Evolutionary conservation across 768 basidiomycete species (phyloP).

Genomic region (Coprinopsis cinerea): DNA sequence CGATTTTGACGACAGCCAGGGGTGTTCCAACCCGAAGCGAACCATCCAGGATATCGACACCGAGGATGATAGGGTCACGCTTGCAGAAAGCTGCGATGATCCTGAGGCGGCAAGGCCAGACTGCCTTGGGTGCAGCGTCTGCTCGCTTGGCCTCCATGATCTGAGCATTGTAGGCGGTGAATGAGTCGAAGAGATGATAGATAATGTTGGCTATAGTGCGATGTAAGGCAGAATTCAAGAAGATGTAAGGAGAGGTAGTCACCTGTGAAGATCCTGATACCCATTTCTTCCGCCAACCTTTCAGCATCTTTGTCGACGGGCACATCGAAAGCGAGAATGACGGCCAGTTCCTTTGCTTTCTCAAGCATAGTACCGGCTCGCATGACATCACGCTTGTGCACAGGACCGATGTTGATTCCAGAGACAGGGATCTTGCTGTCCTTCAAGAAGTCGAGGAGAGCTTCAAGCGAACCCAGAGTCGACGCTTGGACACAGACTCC

Average conservation of each 20-base stretch:
- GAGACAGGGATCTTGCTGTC: slow-evolving; percentile 95
- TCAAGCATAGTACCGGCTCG: slow-evolving; percentile 91
- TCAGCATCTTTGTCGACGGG: slow-evolving; percentile 91
- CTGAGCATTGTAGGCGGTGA: slow-evolving; percentile 89
- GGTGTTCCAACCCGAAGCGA: slow-evolving; percentile 89
- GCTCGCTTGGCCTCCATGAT: slow-evolving; percentile 87
- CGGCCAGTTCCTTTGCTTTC: slow-evolving; percentile 90
- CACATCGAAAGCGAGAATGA: slow-evolving; percentile 96
- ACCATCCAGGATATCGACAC: slow-evolving; percentile 94
- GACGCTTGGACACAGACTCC: slow-evolving; percentile 98
- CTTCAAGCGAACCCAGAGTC: slow-evolving; percentile 95
- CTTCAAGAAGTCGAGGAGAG: slow-evolving; percentile 92
- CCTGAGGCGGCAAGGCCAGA: slow-evolving; percentile 95
- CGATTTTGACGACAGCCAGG: slow-evolving; percentile 89
- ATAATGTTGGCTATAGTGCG: slow-evolving; percentile 82
- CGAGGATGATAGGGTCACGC: slow-evolving; percentile 95
- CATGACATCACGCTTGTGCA: slow-evolving; percentile 94
- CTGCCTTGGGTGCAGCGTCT: slow-evolving; percentile 90
- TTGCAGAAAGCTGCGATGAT: slow-evolving; percentile 93
- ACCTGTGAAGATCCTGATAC: slow-evolving; percentile 94
- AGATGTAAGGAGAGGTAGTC: too few relatives aligned
- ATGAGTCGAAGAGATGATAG: slow-evolving; percentile 95
- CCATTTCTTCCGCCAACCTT: slow-evolving; percentile 87
- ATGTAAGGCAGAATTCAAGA: not conserved
- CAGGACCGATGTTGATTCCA: slow-evolving; percentile 95